phyloP scores from a whole-genome alignment of 139 green algal genomes.

The Coelastrella sp. region DNA sequence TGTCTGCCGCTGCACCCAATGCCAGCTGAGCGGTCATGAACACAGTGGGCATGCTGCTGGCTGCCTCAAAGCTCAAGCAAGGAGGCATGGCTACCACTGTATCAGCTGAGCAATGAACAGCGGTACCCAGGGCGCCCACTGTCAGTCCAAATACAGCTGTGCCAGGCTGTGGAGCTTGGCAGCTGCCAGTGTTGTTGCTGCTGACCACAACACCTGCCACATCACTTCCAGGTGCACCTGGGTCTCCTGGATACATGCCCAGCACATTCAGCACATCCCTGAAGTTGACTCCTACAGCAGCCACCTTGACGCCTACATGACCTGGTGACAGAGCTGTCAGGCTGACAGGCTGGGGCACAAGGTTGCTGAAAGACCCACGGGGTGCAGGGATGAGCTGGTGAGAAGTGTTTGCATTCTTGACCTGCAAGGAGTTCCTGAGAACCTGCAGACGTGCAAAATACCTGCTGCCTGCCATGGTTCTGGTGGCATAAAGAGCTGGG shows the following conservation, averaged over 20 bases:
- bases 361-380: slow-evolving; percentile 59
- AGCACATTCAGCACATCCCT: slow-evolving; percentile 72
- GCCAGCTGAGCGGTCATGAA: slow-evolving; percentile 83
- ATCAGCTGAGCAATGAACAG: background rate
- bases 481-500: background rate
- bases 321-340: slow-evolving; percentile 33
- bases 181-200: background rate
- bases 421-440: background rate
- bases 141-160: slow-evolving; percentile 88
- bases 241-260: slow-evolving; percentile 93
- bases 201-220: slow-evolving; percentile 81
- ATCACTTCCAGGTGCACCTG: slow-evolving; percentile 80
- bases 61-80: slow-evolving; percentile 76
- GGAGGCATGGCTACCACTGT: slow-evolving; percentile 76
- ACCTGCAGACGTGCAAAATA: background rate
- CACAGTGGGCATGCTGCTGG: slow-evolving; percentile 81
- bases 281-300: slow-evolving; percentile 91
- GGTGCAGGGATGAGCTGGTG: slow-evolving; percentile 59
- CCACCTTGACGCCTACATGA: slow-evolving; percentile 70
- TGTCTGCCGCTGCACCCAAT: slow-evolving; percentile 57
- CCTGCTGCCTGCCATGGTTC: background rate
- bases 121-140: slow-evolving; percentile 76
- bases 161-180: slow-evolving; percentile 58
- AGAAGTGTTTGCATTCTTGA: background rate
- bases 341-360: slow-evolving; percentile 55